Evolutionary conservation across 164 flowering plant species (phyloP), one percentile per base, ranked within the genome.

Genomic region (Vitis rupestris): DNA sequence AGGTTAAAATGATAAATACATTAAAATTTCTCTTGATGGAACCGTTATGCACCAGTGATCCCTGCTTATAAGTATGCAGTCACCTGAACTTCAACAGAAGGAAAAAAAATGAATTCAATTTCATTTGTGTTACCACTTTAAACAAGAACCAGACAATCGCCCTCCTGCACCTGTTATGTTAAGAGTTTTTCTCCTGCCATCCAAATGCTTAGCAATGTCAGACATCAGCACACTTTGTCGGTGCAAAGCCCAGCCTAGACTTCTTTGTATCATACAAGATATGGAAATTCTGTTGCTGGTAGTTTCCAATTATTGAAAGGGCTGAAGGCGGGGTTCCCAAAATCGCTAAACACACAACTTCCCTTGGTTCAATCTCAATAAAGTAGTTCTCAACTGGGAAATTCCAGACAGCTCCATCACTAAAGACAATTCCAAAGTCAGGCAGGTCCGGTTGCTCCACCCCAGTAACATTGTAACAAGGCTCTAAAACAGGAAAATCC

Each of bases 221-320:
- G 4, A 92, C 78, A 64, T 91, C 88, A 12, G 97, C 86, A 67
- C 98, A 95, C 17, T 64, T 85, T 65, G 80, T 85, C 8, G 98
- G 99, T 9, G 98, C 94, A 76, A 72, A 93, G 4, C 98, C 99
- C 49, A 95, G 85, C 79, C 94, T 86, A 5, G 99, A 95, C 62
- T 78, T 85, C 84, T 88, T 86, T 0, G 90, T 89, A 53, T 95
- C 99, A 75, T 95, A 95, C 76, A 90, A 9, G 14, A 95, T 79
- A 53, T 91, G 98, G 57, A 95, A 93, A 74, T 95, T 93, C 83
- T 95, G 99, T 80, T 95, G 98, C 85, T 95, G 99, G 66, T 93
- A 93, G 71, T 95, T 95, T 11, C 99, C 99, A 23, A 95, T 81
- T 4, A 95, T 95, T 3, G 98, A 90, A 16, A 93, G 81, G 2